A percentile compares a stretch with the other conserved stretches of the same genome.
Evolutionary conservation across 2,329 filamentous ascomycete species (phyloP).

Genomic region (Huntiella abstrusa): DNA sequence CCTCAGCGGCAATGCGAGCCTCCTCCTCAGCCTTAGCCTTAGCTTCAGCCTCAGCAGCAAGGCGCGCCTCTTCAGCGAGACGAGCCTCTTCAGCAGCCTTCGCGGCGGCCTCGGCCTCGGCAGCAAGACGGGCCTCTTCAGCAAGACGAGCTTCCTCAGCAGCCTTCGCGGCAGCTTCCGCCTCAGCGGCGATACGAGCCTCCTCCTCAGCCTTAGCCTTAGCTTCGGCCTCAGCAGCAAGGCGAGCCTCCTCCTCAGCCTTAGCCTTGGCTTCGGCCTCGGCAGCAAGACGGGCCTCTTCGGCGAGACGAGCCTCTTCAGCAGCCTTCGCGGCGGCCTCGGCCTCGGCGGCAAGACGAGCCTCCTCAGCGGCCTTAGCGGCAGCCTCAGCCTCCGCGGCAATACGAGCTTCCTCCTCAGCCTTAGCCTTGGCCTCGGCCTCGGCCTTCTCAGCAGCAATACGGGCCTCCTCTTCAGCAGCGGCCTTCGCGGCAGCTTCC

Average conservation of each 20-base stretch:
- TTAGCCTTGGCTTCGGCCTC: conserved; percentile 17
- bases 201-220: conserved; percentile 41
- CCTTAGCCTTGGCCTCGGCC: not conserved
- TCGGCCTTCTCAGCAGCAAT: conserved; percentile 25
- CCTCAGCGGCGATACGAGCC: conserved; percentile 25
- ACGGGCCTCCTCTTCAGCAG: conserved; percentile 29
- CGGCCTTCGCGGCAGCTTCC: conserved; percentile 25
- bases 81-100: not conserved
- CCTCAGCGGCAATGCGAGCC: conserved; percentile 8
- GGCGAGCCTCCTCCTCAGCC: conserved; percentile 36
- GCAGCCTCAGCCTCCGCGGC: too few relatives aligned
- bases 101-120: conserved; percentile 12
- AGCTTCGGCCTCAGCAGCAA: not conserved
- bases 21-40: conserved; percentile 2
- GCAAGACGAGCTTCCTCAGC: conserved; percentile 9
- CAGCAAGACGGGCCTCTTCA: conserved; percentile 2
- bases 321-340: conserved; percentile 8
- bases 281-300: conserved; percentile 6
- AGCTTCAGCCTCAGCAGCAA: conserved; percentile 10
- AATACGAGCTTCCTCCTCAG: too few relatives aligned
- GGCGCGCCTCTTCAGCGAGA: conserved; percentile 6
- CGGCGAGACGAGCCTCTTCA: conserved; percentile 6
- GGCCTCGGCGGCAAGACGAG: conserved; percentile 10
- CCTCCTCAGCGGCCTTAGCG: too few relatives aligned
- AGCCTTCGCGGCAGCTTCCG: conserved; percentile 12